Base-by-base conservation (phyloP, 2,329 filamentous ascomycete species). In the Fusarium sp. region DNA sequence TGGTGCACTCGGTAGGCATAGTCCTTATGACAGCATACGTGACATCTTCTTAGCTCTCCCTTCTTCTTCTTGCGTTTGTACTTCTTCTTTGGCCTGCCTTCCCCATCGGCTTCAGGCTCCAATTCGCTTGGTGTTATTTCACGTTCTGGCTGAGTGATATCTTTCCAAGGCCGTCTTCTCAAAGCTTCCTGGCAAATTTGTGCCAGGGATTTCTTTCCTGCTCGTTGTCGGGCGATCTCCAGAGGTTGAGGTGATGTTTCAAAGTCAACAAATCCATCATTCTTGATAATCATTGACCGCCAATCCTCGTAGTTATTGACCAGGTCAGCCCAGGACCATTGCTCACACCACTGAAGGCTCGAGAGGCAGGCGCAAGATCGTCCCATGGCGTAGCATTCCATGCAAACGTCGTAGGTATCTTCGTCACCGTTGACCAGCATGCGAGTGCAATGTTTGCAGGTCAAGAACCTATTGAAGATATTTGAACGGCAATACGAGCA, bases 341-440 rank as follows among this genome's bases (percentile, higher is more conserved):
- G 96, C 78, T 99, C 95, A 54, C 93, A 94, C 95, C 95, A 99
- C 67, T 89, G 90, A 14, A 97, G 87, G 23, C 90, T 90, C 6
- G 95, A 97, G 54, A 97, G 88, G 77, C 96, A 99, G 6, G 89
- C 89, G 78, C 96, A 99, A 48, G 95, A 97, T 55, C 96, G 90
- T 26, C 96, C 96, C 92, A 98, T 97, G n/a, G 91, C 92, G 78
- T 97, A 99, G 78, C 96, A 99, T 74, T 99, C 96, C 93, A 99
- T 95, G 78, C 96, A 99, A 26, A 99, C 87, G 79, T 99, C 96
- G 78, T 98, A 99, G 0, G 93, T 93, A 77, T 98, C 93, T 60
- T 94, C 91, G 18, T 87, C 89, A 35, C 90, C 92, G 64, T 88
- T 87, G 14, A 88, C 84, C 23, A 93, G 85, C 52, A 86, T 84